These are phyloP conservation scores for Poronia punctata DNA, from an alignment of 495 filamentous ascomycete genomes.

Conservation along the genomic window DNA sequence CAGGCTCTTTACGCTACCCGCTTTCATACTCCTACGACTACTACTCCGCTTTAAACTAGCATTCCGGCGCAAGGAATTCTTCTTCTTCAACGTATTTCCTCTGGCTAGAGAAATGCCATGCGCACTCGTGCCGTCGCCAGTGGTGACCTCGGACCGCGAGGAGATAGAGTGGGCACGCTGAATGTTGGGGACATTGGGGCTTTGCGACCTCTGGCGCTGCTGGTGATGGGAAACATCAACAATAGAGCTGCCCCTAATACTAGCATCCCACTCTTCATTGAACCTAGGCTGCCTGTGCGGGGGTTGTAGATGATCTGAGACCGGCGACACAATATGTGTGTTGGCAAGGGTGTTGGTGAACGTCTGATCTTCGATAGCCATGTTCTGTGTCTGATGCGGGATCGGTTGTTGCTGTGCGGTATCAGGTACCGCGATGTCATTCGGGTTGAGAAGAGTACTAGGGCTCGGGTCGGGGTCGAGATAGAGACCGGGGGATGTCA, in stretches of 20 bases:
- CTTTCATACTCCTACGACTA: constrained; percentile 66
- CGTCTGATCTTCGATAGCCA: constrained; percentile 30
- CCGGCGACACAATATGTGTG: constrained; percentile 25
- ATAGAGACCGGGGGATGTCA: constrained; percentile 8
- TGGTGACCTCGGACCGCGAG: constrained; percentile 40
- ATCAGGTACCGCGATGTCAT: constrained; percentile 8
- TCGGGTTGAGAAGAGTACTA: constrained; percentile 17
- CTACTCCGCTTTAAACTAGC: constrained; percentile 71
- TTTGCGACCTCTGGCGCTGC: constrained; percentile 12
- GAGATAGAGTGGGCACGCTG: constrained; percentile 38
- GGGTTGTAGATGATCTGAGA: constrained; percentile 16
- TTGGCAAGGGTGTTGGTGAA: constrained; percentile 37
- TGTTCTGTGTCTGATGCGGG: constrained; percentile 19
- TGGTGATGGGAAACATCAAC: constrained; percentile 35
- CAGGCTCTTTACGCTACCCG: constrained; percentile 74
- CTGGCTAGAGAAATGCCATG: constrained; percentile 48
- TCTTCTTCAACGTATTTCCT: constrained; percentile 80
- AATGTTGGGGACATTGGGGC: constrained; percentile 43
- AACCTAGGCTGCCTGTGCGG: constrained; percentile 35
- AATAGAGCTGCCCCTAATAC: constrained; percentile 57
- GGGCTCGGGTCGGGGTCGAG: constrained; percentile 9
- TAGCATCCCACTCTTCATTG: constrained; percentile 67
- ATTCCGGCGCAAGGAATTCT: constrained; percentile 63
- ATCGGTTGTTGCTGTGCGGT: constrained; percentile 11
- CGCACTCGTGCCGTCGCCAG: constrained; percentile 31